phyloP scores from a whole-genome alignment of 495 filamentous ascomycete species.

The Tuber calosporum region DNA sequence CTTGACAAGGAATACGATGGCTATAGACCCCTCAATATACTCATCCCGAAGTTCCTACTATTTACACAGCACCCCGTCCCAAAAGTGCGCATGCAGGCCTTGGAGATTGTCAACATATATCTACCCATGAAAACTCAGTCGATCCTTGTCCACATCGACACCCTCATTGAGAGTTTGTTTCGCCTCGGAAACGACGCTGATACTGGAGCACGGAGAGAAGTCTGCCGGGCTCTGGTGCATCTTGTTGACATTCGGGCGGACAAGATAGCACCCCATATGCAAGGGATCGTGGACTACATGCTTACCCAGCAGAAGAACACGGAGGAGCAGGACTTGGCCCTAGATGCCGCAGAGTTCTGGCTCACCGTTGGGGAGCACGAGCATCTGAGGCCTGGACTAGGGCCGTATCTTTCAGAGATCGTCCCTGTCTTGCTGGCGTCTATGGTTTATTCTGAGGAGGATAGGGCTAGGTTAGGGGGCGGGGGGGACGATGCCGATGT shows the following conservation, averaged over 20 bases:
- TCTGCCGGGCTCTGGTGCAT: constrained; percentile 87
- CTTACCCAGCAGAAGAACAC: constrained; percentile 73
- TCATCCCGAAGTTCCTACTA: constrained; percentile 84
- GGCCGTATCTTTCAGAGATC: constrained; percentile 72
- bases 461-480: constrained; percentile 72
- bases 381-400: constrained; percentile 62
- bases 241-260: constrained; percentile 85
- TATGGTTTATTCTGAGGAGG: constrained; percentile 95
- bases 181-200: constrained; percentile 65
- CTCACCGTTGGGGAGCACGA: constrained; percentile 84
- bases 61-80: constrained; percentile 67
- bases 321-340: constrained; percentile 82
- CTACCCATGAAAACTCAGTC: constrained; percentile 71
- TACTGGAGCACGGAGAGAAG: constrained; percentile 75
- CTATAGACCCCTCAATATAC: constrained; percentile 74
- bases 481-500: constrained; percentile 84
- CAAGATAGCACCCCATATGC: constrained; percentile 81
- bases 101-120: constrained; percentile 85
- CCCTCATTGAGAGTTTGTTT: constrained; percentile 74
- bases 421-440: constrained; percentile 84
- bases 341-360: constrained; percentile 98
- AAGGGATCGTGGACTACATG: constrained; percentile 86
- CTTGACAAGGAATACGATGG: constrained; percentile 80
- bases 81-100: constrained; percentile 68
- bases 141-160: constrained; percentile 66